Base-by-base conservation (phyloP, 2,329 filamentous ascomycete genomes). In the Simplicillium sp. region DNA sequence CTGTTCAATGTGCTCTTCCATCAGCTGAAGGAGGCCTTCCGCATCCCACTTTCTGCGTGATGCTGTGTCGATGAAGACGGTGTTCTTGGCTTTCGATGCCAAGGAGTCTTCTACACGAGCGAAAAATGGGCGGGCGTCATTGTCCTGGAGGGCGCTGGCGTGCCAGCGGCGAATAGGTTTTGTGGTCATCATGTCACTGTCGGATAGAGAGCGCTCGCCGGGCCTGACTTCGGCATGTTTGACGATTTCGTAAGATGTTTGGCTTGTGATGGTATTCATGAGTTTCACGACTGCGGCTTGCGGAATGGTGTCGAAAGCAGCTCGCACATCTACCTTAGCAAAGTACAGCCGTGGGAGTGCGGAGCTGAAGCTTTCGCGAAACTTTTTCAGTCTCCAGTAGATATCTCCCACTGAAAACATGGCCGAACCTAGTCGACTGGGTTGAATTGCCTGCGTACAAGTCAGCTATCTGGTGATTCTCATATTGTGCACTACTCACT, bases 261-360 rank as follows among this genome's bases (percentile, higher is more conserved):
- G 66, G 11, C 64, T 65, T 47, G 60, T 76, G 48, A 74, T 77
- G 39, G 55, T 80, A 43, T 48, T 59, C 47, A 94, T 73, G 18
- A 97, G 66, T 17, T 68, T 57, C 29, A 96, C 55, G 14, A 97
- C 67, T 1, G 78, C 76, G 18, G 73, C 62, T 57, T 97, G 92
- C 0, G 92, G 92, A 35, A 98, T 96, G 0, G 85, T 95, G 59
- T 98, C 92, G 57, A 96, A 98, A 51, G 90, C 94, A 2, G 87
- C 80, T 56, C 86, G 77, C 15, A 98, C 89, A 54, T 98, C 92
- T 11, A 94, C 70, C 57, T 98, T 98, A 45, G 82, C 89, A 61
- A 97, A 94, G 60, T 85, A 97, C 2, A 96, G 62, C 4, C 60
- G 67, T 8, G 55, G 52, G 1, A 61, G 51, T 0, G 48, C 46